Evolutionary conservation across 2,329 filamentous ascomycete genomes (phyloP).

Genomic region (Zarea fungicola): DNA sequence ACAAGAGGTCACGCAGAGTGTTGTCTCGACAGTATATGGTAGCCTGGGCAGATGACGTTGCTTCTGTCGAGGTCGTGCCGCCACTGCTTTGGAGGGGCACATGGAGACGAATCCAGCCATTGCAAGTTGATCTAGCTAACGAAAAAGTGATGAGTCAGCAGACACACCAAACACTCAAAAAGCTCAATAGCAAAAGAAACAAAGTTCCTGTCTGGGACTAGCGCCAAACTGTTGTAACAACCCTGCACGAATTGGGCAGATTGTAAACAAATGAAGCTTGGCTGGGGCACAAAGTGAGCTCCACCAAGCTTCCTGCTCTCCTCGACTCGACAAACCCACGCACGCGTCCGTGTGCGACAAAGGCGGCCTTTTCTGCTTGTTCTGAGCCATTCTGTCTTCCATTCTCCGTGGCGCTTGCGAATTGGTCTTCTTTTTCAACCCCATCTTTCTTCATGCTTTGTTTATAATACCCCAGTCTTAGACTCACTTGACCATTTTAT

Average conservation of each 20-base stretch:
- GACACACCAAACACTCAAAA: too few species aligned
- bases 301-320: not conserved
- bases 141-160: constrained; percentile 8
- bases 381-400: not conserved
- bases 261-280: constrained; percentile 14
- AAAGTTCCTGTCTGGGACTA: constrained; percentile 8
- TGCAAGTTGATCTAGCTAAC: not conserved
- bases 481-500: not conserved
- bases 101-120: not conserved
- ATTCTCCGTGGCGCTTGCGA: not conserved
- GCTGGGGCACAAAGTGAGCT: constrained; percentile 2
- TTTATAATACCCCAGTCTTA: not conserved
- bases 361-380: not conserved
- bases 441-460: constrained; percentile 1
- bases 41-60: constrained; percentile 3
- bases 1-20: not conserved
- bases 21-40: not conserved
- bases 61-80: not conserved
- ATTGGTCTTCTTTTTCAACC: too few species aligned
- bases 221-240: not conserved
- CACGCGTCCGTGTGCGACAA: constrained; percentile 12
- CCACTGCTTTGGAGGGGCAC: constrained; percentile 5
- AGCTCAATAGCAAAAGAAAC: not conserved
- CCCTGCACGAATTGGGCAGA: constrained; percentile 11
- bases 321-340: constrained; percentile 3